Evolutionary conservation across 441 rosid genomes (phyloP).

Genomic region (Croton laevigatus): DNA sequence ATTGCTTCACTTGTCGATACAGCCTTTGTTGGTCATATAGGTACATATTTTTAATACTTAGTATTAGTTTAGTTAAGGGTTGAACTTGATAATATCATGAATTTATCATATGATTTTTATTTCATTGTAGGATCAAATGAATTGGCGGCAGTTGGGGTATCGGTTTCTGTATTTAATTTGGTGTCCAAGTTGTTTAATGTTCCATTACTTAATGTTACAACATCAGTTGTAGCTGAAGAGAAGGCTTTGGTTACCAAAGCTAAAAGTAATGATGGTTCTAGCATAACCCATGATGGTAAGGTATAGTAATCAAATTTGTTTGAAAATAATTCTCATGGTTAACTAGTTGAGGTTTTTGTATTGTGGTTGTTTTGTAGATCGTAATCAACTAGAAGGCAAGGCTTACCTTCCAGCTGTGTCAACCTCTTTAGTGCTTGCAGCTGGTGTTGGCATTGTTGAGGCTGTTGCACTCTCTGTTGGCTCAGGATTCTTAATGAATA

Average conservation of each 20-base stretch:
- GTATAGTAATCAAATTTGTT: background rate
- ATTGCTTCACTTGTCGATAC: constrained; percentile 79
- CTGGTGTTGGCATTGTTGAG: constrained; percentile 77
- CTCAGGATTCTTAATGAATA: constrained; percentile 70
- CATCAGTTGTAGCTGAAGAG: constrained; percentile 93
- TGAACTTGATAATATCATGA: background rate
- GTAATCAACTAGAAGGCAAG: constrained; percentile 38
- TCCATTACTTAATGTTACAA: constrained; percentile 80
- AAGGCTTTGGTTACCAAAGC: constrained; percentile 44
- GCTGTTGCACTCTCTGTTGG: constrained; percentile 68
- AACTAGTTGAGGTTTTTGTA: background rate
- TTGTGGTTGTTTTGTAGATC: constrained; percentile 32
- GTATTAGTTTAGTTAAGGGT: background rate
- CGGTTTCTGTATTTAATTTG: constrained; percentile 76
- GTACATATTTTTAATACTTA: background rate
- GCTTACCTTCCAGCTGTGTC: constrained; percentile 67
- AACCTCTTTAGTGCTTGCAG: constrained; percentile 77
- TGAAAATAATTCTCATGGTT: background rate
- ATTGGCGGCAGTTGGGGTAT: constrained; percentile 89
- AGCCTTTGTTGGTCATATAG: constrained; percentile 83
- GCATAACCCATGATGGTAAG: constrained; percentile 24
- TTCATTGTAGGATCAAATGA: constrained; percentile 67
- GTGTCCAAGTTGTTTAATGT: constrained; percentile 86
- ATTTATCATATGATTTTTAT: background rate
- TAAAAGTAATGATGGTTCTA: constrained; percentile 25